phyloP scores from a whole-genome alignment of 148 eudicot genomes.

The Agrostemma githago region DNA sequence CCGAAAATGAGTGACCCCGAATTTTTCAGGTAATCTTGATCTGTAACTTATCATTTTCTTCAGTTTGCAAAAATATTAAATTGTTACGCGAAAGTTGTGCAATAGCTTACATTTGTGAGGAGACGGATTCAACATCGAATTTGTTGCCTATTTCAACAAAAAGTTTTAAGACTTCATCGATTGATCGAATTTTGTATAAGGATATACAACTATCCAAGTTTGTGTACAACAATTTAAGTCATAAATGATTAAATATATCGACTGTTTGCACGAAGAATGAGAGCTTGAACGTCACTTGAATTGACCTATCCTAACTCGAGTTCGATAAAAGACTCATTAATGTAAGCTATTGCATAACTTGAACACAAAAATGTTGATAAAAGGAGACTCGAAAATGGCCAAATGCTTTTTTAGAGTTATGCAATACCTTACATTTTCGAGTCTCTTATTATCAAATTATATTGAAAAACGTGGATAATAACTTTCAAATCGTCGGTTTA shows the following conservation, averaged over 20 bases:
- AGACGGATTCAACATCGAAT: not conserved
- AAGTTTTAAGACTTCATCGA: not conserved
- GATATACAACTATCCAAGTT: not conserved
- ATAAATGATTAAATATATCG: not conserved
- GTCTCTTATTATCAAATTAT: too few relatives aligned
- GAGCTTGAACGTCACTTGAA: too few relatives aligned
- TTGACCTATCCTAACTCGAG: too few relatives aligned
- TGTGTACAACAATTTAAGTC: not conserved
- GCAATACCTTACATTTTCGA: too few relatives aligned
- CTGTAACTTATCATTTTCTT: not conserved
- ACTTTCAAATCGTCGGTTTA: too few relatives aligned
- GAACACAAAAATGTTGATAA: too few relatives aligned
- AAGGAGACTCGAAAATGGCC: too few relatives aligned
- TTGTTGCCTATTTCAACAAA: too few relatives aligned
- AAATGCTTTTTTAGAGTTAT: too few relatives aligned
- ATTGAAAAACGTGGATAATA: too few relatives aligned
- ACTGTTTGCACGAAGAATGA: not conserved
- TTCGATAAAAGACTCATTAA: too few relatives aligned
- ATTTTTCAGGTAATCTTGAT: not conserved
- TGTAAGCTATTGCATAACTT: too few relatives aligned
- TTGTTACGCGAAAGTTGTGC: not conserved
- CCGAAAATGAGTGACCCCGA: conserved; percentile 46
- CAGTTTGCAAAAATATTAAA: conserved; percentile 5
- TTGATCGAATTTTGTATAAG: not conserved
- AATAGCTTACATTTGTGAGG: not conserved